phyloP scores from a whole-genome alignment of 179 eudicot genomes.

The Spergularia azorica region DNA sequence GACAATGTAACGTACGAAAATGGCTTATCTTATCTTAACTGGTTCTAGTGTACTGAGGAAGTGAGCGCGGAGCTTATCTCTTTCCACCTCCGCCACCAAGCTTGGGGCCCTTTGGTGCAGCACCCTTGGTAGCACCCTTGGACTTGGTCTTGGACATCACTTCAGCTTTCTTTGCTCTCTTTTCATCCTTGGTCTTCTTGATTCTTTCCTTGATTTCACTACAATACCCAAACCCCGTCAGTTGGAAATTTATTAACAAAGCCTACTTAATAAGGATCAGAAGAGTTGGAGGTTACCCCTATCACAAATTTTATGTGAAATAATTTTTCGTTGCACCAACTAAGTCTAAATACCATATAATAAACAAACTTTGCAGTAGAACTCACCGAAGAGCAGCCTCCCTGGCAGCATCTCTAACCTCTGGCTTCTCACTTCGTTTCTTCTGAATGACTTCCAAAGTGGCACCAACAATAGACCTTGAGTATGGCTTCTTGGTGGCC shows the following conservation, averaged over 20 bases:
- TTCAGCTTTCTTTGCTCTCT: constrained; percentile 65
- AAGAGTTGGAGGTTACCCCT: background rate
- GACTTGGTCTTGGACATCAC: constrained; percentile 33
- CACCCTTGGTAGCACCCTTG: constrained; percentile 42
- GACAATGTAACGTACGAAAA: background rate
- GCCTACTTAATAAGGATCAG: background rate
- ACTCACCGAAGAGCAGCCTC: constrained; percentile 79
- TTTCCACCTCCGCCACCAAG: constrained; percentile 45
- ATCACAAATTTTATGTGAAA: too few relatives aligned
- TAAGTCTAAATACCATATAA: too few relatives aligned
- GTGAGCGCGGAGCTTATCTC: constrained; percentile 20
- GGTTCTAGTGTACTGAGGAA: background rate
- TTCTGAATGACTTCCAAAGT: constrained; percentile 84
- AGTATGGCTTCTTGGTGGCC: constrained; percentile 77
- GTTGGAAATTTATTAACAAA: background rate
- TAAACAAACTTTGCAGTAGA: background rate
- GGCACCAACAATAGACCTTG: constrained; percentile 84
- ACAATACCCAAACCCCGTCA: background rate
- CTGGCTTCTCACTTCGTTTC: constrained; percentile 73
- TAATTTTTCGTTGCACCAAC: too few relatives aligned
- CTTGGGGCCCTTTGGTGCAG: constrained; percentile 37
- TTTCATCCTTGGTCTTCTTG: constrained; percentile 69
- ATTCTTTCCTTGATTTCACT: constrained; percentile 70
- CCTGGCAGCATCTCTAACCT: constrained; percentile 82
- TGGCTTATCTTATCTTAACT: background rate